These are phyloP conservation scores for Fusarium cyanostomum DNA, from an alignment of 2,329 filamentous ascomycete species.

Conservation along the genomic window DNA sequence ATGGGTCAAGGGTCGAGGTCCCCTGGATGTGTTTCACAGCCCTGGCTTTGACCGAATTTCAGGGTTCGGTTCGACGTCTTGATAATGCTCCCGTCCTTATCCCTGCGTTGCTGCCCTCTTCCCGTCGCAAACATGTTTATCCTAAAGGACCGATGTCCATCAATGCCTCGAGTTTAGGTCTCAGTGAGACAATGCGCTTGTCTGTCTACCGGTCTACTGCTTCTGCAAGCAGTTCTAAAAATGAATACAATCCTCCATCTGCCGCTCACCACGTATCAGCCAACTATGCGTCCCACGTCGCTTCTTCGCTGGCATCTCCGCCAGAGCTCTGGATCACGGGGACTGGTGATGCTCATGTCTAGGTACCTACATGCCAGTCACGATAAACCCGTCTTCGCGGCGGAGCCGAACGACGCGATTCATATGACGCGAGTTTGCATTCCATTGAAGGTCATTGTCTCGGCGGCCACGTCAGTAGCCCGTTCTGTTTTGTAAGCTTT, in stretches of 20 bases:
- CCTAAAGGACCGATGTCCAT: not conserved
- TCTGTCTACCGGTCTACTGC: not conserved
- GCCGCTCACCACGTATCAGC: not conserved
- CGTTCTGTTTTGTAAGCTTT: no score
- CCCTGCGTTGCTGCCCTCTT: not conserved
- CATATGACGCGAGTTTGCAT: conserved; percentile 3
- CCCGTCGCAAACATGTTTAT: not conserved
- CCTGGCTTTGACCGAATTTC: not conserved
- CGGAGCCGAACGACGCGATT: not conserved
- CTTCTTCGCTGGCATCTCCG: not conserved
- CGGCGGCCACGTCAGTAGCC: not conserved
- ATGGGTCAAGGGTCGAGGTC: not conserved
- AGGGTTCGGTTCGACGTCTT: not conserved
- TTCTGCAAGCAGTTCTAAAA: conserved; percentile 2
- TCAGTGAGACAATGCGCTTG: not conserved
- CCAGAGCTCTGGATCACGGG: not conserved
- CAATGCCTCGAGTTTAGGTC: not conserved
- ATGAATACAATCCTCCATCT: not conserved
- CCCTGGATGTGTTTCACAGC: conserved; percentile 6
- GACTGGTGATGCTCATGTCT: not conserved
- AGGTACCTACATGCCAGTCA: not conserved
- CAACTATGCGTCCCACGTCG: not conserved
- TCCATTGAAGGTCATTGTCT: conserved; percentile 3
- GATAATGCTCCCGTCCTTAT: not conserved
- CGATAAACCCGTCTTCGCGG: not conserved